Base-by-base conservation (phyloP, 306 rosid genomes). In the Arachis hypogaea region DNA sequence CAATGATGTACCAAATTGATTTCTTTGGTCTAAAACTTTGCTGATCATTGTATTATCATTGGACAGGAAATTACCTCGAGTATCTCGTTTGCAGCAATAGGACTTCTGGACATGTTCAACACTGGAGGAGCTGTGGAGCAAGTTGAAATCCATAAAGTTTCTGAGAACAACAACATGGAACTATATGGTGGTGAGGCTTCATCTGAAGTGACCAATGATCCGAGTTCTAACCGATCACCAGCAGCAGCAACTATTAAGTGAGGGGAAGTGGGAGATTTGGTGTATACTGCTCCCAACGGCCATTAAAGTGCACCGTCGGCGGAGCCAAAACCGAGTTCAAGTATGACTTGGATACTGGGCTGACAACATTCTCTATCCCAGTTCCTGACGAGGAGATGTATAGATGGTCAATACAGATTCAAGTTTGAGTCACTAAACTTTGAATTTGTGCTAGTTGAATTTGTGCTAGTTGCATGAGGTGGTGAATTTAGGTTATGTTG, bases 21-120 rank as follows among this genome's bases (percentile, higher is more conserved):
- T 81, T 72, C 3, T 18, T 70, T 4, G 40, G 29, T 58, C 12
- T 56, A 4, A 2, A 12, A 0, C 56, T 71, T 75, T 56, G 81
- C 67, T 28, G 44, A 60, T 62, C 7, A 58, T 16, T 40, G 63
- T 65, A 75, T 50, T 12, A 30, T n/a, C n/a, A 51, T 47, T 36
- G 30, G 30, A 55, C 81, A 94, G 98, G 89, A 85, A 80, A 78
- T 92, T 11, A 73, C 83, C 41, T 73, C 91, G 29, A 57, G 82
- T 77, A 69, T 90, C 38, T 85, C 87, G 7, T 84, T 95, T 71
- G 98, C 98, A 9, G 86, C 99, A 66, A 90, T 95, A 4, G 99
- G 99, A 60, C 76, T 92, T 42, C 67, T 95, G 22, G 91, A 92
- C 63, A 90, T 95, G 99, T 88, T 92, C 85, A 95, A 92, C 84